phyloP scores from a whole-genome alignment of 2,329 filamentous ascomycete species.

The Grosmannia serpens region DNA sequence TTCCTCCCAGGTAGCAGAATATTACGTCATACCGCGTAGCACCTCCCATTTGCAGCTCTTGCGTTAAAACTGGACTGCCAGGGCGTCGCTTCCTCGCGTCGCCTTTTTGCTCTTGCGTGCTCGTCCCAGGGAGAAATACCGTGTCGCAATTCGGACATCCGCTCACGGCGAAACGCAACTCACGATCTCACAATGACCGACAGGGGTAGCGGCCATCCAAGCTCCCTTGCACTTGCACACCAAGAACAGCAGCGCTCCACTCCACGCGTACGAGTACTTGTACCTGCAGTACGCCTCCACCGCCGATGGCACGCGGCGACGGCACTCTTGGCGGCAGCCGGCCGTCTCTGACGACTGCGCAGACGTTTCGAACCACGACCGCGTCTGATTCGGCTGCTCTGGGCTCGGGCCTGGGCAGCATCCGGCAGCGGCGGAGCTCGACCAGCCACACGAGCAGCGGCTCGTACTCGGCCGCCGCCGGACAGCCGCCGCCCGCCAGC shows the following conservation, averaged over 20 bases:
- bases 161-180: neutral
- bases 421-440: neutral
- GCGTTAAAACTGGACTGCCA: neutral
- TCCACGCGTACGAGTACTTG: too few relatives aligned
- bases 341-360: neutral
- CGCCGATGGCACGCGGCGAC: neutral
- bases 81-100: neutral
- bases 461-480: neutral
- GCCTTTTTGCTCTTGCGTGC: neutral
- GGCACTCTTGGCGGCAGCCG: neutral
- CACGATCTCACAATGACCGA: neutral
- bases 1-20: neutral
- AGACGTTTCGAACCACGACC: neutral
- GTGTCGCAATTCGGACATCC: neutral
- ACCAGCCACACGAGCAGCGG: neutral
- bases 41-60: neutral
- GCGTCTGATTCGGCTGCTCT: neutral
- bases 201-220: neutral
- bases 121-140: neutral
- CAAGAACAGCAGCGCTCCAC: too few relatives aligned
- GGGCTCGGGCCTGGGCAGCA: neutral
- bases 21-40: neutral
- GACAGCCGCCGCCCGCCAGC: constrained; percentile 1
- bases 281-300: neutral
- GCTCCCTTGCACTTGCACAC: neutral